Base-by-base conservation (phyloP, 73 alveolate genomes). In the Stentor roeselii region DNA sequence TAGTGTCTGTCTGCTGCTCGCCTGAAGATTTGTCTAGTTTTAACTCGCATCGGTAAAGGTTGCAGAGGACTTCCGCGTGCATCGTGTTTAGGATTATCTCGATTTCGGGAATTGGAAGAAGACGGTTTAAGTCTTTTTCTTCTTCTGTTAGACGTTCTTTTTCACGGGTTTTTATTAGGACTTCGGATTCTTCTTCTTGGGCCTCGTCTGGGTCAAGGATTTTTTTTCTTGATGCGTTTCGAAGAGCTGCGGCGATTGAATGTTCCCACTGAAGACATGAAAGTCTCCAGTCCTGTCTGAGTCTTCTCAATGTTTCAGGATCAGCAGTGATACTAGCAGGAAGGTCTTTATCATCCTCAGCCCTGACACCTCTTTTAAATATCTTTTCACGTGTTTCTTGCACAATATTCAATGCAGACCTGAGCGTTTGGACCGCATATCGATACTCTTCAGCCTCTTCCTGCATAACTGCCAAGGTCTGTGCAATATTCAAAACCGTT, bases 171-270 rank as follows among this genome's bases (percentile, higher is more conserved):
- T 92, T 59, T 85, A 86, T 89, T 67, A 88, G 78, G 35, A 95
- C 94, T 86, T 95, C 99, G 41, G 83, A 84, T 77, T 95, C 94
- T 84, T 95, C 99, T 84, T 95, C 98, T 74, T 89, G 95, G 78
- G 90, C 90, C 83, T 93, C 92, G 83, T 93, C 97, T 39, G 92
- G 95, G 74, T 93, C 98, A 2, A 93, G 84, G 59, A 83, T 83
- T 14, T 89, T 95, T 40, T 91, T 83, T 59, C 92, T 35, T 84
- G 82, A 90, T 67, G 95, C 80, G 58, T 90, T 97, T 78, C 98
- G 87, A 83, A 94, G 92, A 85, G 92, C 92, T 74, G 92, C 90
- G 76, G 91, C 88, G n/a, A 95, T 82, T 78, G 83, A 86, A 38
- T 92, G 90, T 21, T 92, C 96, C 96, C 96, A 95, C 21, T 93